These are phyloP conservation scores for Colletotrichum liriopes DNA, from an alignment of 2,329 filamentous ascomycete genomes.

Conservation along the genomic window DNA sequence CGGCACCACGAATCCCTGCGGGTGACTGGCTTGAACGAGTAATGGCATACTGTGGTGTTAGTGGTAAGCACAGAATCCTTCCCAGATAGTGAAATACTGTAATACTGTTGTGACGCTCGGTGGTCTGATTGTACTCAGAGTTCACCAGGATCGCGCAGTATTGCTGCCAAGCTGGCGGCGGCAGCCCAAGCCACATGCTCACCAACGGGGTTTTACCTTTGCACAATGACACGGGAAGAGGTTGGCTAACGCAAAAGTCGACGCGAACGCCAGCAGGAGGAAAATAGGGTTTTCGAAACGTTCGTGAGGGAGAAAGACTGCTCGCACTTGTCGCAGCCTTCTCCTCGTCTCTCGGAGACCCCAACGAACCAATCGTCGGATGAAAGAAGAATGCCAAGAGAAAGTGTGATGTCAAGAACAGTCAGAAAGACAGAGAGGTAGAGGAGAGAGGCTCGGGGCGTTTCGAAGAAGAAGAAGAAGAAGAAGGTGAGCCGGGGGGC, in stretches of 20 bases:
- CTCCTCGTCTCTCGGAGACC: neutral
- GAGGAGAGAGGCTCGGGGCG: neutral
- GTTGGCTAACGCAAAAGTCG: fast-evolving
- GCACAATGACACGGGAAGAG: neutral
- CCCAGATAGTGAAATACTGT: no score
- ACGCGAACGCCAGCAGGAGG: neutral
- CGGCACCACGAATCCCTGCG: neutral
- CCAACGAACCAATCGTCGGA: neutral
- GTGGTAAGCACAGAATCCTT: no score
- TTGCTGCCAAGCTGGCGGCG: no score
- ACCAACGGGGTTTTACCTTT: no score
- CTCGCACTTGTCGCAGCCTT: neutral
- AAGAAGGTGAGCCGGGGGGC: neutral
- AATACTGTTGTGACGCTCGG: no score
- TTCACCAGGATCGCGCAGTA: no score
- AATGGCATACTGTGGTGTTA: no score
- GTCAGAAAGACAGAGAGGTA: neutral
- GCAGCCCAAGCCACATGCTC: no score
- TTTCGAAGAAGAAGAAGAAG: neutral
- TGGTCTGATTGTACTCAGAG: no score
- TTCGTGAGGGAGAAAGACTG: neutral
- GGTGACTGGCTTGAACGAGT: neutral
- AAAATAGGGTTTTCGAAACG: neutral
- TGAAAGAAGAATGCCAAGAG: neutral
- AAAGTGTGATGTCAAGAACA: neutral